Evolutionary conservation across 139 green algal species (phyloP), one percentile per base, ranked within the genome.

Genomic region (Raphidocelis subcapitata): DNA sequence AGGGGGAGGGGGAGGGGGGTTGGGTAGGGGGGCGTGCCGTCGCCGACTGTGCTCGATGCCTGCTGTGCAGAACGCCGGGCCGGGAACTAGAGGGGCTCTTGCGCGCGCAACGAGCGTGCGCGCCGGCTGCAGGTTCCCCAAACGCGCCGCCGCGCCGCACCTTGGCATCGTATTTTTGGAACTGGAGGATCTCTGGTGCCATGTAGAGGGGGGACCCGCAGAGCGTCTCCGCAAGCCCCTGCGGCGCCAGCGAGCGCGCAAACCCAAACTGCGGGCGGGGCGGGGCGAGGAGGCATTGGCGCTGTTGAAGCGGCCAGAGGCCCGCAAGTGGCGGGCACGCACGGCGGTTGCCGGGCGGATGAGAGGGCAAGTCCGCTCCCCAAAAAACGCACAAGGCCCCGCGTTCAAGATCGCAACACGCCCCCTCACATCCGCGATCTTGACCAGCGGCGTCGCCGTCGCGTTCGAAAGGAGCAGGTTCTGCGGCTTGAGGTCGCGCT

Each of bases 401-500:
- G n/a, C n/a, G n/a, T n/a, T n/a, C n/a, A n/a, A n/a, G n/a, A n/a
- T n/a, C n/a, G n/a, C n/a, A n/a, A n/a, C n/a, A 49, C 41, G 8
- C 8, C 41, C 12, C 8, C 41, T 49, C 41, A 49, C 41, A 84
- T 99, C 96, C 16, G 96, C 96, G 63, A 99, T 99, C 80, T 98
- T 98, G 3, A 97, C 84, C 29, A 87, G 71, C 0, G 82, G 83
- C 2, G 69, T 65, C 1, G 80, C 55, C 0, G 49, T 70, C 10
- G 57, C 56, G 59, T 84, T 82, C 4, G 80, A 87, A 35, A 98
- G 84, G 71, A 98, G 85, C 72, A 98, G 81, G 79, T 98, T 98
- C 82, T 98, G 93, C 0, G 96, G 95, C 85, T 99, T 99, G n/a
- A 99, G 82, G 84, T 99, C 96, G 3, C 96, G 81, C 87, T 97